Percentiles rank a stretch among this genome's conserved stretches.
These are phyloP conservation scores for Bolboschoenus planiculmis DNA, from an alignment of 176 grass and related monocot genomes.

Conservation along the genomic window DNA sequence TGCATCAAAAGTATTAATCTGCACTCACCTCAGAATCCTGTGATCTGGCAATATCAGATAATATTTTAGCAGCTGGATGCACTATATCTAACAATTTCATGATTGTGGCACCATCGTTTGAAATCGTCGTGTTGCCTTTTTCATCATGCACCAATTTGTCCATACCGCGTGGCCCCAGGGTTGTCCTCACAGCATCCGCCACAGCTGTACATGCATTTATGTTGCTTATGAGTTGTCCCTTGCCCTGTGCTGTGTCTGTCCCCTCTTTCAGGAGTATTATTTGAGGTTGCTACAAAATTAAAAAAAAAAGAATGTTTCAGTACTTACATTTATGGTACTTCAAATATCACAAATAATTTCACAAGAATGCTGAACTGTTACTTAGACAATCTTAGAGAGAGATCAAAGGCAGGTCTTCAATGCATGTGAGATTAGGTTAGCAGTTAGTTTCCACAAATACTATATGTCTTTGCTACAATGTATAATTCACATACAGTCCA, in stretches of 20 bases:
- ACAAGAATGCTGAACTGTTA: background rate
- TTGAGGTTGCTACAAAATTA: slow-evolving; percentile 66
- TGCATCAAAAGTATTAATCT: background rate
- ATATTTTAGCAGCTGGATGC: slow-evolving; percentile 81
- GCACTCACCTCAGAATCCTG: slow-evolving; percentile 76
- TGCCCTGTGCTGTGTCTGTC: slow-evolving; percentile 89
- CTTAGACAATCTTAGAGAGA: background rate
- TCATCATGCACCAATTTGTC: slow-evolving; percentile 97
- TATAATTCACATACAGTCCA: background rate
- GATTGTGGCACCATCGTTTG: slow-evolving; percentile 94
- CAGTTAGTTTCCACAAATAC: background rate
- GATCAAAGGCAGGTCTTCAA: background rate
- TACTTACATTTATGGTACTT: background rate
- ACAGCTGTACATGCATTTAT: slow-evolving; percentile 91
- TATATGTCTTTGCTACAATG: background rate
- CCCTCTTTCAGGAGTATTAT: slow-evolving; percentile 99
- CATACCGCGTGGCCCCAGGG: slow-evolving; percentile 85
- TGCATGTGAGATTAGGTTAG: background rate
- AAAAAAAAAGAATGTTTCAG: background rate
- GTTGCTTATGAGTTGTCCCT: slow-evolving; percentile 86
- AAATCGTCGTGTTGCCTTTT: slow-evolving; percentile 87
- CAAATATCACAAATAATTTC: background rate
- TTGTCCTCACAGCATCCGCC: slow-evolving; percentile 68
- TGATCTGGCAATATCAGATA: slow-evolving; percentile 84
- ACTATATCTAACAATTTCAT: slow-evolving; percentile 90